Percentiles rank a stretch among this genome's conserved stretches.
These are phyloP conservation scores for Tolypocladium inflatum DNA, from an alignment of 2,329 filamentous ascomycete species.

Conservation along the genomic window DNA sequence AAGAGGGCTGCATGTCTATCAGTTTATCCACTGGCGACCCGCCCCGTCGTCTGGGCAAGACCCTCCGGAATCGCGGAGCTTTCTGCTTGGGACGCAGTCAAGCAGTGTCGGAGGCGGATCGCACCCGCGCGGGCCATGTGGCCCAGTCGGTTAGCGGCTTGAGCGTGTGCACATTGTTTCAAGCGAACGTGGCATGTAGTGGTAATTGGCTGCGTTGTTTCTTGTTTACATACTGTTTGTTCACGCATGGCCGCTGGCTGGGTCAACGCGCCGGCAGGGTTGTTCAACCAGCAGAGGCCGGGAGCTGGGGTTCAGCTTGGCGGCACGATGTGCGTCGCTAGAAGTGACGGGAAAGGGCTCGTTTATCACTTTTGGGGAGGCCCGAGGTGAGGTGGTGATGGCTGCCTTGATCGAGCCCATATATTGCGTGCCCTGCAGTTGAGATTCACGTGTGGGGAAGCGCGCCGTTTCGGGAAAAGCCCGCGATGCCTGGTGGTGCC, in stretches of 20 bases:
- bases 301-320: background rate
- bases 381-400: background rate
- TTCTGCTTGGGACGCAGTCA: background rate
- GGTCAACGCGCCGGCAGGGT: background rate
- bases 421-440: background rate
- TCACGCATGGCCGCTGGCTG: background rate
- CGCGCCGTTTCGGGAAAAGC: background rate
- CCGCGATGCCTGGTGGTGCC: background rate
- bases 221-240: background rate
- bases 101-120: background rate
- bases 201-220: background rate
- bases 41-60: background rate
- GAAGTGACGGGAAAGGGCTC: background rate
- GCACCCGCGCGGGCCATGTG: background rate
- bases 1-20: background rate
- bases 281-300: background rate
- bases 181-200: background rate
- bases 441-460: background rate
- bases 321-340: background rate
- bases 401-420: background rate
- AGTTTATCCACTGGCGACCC: background rate
- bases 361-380: background rate
- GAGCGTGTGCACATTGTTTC: background rate
- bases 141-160: background rate
- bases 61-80: background rate